These are phyloP conservation scores for Fusarium kyushuense DNA, from an alignment of 2,329 filamentous ascomycete species.

Conservation along the genomic window DNA sequence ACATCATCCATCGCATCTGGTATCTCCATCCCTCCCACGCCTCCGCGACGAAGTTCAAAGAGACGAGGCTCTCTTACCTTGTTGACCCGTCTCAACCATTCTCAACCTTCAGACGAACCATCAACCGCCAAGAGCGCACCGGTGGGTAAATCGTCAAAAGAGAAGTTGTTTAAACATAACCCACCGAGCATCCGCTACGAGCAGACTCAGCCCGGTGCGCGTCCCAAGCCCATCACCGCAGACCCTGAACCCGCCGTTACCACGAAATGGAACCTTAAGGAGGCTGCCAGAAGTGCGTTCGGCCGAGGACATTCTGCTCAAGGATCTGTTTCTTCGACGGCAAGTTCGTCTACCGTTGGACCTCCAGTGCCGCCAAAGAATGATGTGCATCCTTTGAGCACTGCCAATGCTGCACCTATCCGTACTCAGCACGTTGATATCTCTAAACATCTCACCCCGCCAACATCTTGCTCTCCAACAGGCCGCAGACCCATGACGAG, in stretches of 20 bases:
- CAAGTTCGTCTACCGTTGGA: constrained; percentile 29
- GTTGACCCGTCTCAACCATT: constrained; percentile 27
- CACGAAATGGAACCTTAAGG: constrained; percentile 53
- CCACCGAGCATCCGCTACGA: constrained; percentile 50
- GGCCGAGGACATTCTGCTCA: constrained; percentile 36
- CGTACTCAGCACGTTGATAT: constrained; percentile 2
- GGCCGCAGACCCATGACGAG: constrained; percentile 43
- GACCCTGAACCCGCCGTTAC: constrained; percentile 28
- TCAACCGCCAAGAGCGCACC: constrained; percentile 28
- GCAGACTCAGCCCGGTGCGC: constrained; percentile 39
- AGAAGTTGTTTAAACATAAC: constrained; percentile 30
- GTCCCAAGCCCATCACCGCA: constrained; percentile 39
- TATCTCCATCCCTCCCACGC: constrained; percentile 29
- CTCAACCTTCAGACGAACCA: constrained; percentile 25
- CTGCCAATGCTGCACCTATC: not conserved
- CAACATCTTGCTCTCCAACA: constrained; percentile 9
- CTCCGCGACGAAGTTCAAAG: constrained; percentile 45
- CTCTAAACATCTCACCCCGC: constrained; percentile 19
- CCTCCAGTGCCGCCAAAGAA: constrained; percentile 16
- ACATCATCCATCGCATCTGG: constrained; percentile 30
- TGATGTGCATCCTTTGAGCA: not conserved
- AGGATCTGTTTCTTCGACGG: constrained; percentile 31
- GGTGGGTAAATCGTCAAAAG: constrained; percentile 10
- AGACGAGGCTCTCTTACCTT: constrained; percentile 36
- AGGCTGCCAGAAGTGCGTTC: constrained; percentile 53